Conservation (phyloP, 352 stramenopile species). For the Pythium phragmitis region DNA sequence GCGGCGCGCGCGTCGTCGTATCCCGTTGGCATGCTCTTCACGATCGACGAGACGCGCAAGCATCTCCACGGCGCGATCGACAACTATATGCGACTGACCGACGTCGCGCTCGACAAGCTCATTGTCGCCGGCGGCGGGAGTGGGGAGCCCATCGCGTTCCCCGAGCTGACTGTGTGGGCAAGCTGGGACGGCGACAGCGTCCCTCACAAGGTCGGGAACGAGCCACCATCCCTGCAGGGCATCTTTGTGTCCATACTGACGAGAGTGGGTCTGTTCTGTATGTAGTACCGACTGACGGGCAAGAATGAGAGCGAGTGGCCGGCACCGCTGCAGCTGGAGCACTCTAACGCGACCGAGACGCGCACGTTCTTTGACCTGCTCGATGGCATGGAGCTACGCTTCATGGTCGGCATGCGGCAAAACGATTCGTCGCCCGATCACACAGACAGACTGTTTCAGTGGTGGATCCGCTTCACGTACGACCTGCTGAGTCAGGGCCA, state of each 20-base stretch:
- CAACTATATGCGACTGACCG: conserved; percentile 60
- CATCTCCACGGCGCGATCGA: conserved; percentile 61
- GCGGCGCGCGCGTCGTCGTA: conserved; percentile 48
- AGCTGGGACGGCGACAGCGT: conserved; percentile 27
- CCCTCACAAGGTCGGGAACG: conserved; percentile 7
- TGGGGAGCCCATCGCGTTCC: conserved; percentile 32
- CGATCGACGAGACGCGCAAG: conserved; percentile 60
- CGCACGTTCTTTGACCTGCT: conserved; percentile 65
- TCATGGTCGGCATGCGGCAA: conserved; percentile 51
- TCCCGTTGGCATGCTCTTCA: conserved; percentile 69
- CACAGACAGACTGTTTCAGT: conserved; percentile 42
- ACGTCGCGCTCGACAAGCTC: conserved; percentile 57
- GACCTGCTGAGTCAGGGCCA: conserved; percentile 71
- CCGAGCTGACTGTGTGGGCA: conserved; percentile 46
- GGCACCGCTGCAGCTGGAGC: conserved; percentile 35
- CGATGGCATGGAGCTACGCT: conserved; percentile 58
- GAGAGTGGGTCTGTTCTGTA: not conserved
- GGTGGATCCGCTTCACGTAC: conserved; percentile 64
- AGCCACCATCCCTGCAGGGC: not conserved
- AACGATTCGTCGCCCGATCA: conserved; percentile 16
- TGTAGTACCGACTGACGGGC: conserved; percentile 46
- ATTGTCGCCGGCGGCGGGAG: conserved; percentile 29
- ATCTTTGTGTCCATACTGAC: not conserved
- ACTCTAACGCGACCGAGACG: conserved; percentile 34
- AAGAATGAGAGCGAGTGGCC: conserved; percentile 51